A percentile compares a stretch with the other conserved stretches of the same genome.
phyloP scores from a whole-genome alignment of 176 grass and related monocot genomes.

The Puya raimondii region DNA sequence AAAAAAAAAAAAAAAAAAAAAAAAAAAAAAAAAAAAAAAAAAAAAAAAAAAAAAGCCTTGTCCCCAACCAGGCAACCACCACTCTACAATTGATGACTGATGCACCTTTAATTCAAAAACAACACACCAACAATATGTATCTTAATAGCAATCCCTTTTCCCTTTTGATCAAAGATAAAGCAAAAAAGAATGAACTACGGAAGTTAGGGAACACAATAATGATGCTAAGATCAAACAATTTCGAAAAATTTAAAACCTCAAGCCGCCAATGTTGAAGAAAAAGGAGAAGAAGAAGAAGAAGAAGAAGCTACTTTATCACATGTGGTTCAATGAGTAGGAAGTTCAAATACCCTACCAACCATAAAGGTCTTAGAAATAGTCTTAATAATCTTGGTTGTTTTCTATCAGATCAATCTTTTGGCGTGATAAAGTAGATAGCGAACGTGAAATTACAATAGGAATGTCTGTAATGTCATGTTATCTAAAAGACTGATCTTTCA shows the following conservation, averaged over 20 bases:
- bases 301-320: background rate
- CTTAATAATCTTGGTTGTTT: no score
- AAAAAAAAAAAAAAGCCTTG: background rate
- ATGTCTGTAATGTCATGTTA: no score
- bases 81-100: background rate
- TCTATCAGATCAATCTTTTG: no score
- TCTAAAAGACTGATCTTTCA: no score
- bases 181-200: background rate
- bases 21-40: background rate
- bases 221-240: background rate
- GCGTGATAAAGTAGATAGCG: no score
- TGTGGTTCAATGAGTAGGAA: background rate
- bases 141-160: background rate
- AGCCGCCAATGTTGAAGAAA: background rate
- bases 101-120: conserved; percentile 2
- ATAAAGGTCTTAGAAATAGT: no score
- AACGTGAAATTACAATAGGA: no score
- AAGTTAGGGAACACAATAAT: conserved; percentile 1
- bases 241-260: background rate
- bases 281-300: background rate
- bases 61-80: background rate
- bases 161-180: background rate
- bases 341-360: no score
- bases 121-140: background rate
- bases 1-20: background rate